Evolutionary conservation across 73 alveolate genomes (phyloP), one percentile per base, ranked within the genome.

Genomic region (Paramecium sexaurelia): DNA sequence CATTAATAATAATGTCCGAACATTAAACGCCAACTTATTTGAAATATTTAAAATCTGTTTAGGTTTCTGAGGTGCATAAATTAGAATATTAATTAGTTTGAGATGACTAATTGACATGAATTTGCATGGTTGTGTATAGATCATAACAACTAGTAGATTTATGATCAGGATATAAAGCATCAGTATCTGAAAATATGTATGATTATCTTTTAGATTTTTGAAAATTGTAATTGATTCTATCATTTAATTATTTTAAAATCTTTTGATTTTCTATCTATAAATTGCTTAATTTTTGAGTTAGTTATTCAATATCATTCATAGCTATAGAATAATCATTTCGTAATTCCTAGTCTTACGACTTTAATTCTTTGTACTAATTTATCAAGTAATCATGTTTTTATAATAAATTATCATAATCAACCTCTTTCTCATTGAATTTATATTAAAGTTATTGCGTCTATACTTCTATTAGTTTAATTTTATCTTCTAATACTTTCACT

Each of bases 71-170:
- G 7, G 83, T 0, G 7, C 26, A 9, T 61, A 29, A 29, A 26
- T 26, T 26, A 29, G 83, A 15, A 26, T 13, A 32, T 26, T 26
- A 11, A 32, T 6, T 61, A 1, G 83, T 61, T 61, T 61, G 26
- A 19, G 27, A 61, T 11, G 20, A 11, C 45, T 61, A 29, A 61
- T 29, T 26, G 3, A 61, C 39, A 26, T 61, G 39, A 26, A 32
- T 61, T 15, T 61, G 24, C 83, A 61, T 61, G 11, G 83, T 61
- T 2, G 83, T 61, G 13, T 61, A 32, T 29, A 61, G 24, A 61
- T 61, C 83, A 29, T 61, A 61, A 11, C 83, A 61, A 61, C 83
- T 61, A 6, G 83, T 61, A 6, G 83, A 61, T 32, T 61, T 61
- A 29, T 26, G 39, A 32, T 32, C 39, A 2, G 83, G 43, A 61